Conservation (phyloP, 2,329 filamentous ascomycete genomes). For the Aspergillus alliaceus region DNA sequence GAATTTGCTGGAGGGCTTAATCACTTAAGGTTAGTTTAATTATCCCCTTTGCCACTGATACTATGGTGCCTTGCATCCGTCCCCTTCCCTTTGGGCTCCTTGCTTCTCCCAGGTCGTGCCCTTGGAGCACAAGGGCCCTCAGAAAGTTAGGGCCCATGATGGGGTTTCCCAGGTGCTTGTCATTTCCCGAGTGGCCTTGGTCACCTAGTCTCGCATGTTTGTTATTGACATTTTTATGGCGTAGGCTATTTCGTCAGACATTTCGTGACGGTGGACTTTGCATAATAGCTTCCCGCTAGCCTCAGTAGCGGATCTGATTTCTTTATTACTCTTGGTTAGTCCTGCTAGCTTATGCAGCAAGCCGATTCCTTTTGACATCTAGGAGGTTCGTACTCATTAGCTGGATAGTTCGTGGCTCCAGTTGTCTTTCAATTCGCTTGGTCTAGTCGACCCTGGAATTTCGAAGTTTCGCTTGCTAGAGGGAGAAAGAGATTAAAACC, state of each 20-base stretch:
- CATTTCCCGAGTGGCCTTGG: constrained; percentile 23
- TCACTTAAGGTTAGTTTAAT: constrained; percentile 32
- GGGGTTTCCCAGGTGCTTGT: constrained; percentile 23
- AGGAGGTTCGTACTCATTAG: constrained; percentile 38
- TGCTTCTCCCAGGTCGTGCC: constrained; percentile 32
- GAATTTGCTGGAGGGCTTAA: constrained; percentile 7
- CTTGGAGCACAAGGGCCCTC: constrained; percentile 22
- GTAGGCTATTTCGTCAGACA: constrained; percentile 23
- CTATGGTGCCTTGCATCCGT: constrained; percentile 37
- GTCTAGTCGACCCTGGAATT: constrained; percentile 31
- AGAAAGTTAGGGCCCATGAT: constrained; percentile 25
- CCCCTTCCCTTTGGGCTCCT: constrained; percentile 29
- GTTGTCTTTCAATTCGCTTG: constrained; percentile 31
- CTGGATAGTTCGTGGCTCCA: constrained; percentile 37
- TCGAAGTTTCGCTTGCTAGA: constrained; percentile 17
- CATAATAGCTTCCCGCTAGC: constrained; percentile 30
- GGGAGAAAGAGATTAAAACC: constrained; percentile 23
- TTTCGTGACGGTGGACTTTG: constrained; percentile 22
- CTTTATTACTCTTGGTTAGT: constrained; percentile 28
- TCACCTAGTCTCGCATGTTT: constrained; percentile 25
- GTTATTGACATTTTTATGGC: constrained; percentile 33
- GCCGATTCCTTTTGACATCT: constrained; percentile 21
- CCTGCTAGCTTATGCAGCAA: constrained; percentile 31
- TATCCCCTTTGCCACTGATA: constrained; percentile 23
- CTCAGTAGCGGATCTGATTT: constrained; percentile 23